These are phyloP conservation scores for Colletotrichum sp. DNA, from an alignment of 2,329 filamentous ascomycete species.

Conservation along the genomic window DNA sequence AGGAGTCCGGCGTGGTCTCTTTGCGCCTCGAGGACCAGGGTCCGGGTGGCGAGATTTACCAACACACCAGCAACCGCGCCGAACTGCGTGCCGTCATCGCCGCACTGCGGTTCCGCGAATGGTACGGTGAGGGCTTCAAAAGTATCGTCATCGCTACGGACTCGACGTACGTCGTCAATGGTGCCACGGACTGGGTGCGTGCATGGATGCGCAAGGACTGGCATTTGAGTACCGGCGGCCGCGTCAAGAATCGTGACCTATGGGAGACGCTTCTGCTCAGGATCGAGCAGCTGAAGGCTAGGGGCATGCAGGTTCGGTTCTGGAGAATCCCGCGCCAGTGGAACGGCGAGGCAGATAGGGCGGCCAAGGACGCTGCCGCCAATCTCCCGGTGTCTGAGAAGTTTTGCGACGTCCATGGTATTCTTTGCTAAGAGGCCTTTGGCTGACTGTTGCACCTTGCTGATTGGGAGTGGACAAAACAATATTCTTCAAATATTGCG, in stretches of 20 bases:
- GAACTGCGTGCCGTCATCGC: slow-evolving; percentile 60
- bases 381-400: background rate
- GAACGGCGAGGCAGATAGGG: slow-evolving; percentile 46
- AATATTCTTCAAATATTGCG: background rate
- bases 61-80: slow-evolving; percentile 57
- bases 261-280: slow-evolving; percentile 54
- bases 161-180: slow-evolving; percentile 53
- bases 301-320: slow-evolving; percentile 30
- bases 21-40: slow-evolving; percentile 47
- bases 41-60: slow-evolving; percentile 38
- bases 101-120: slow-evolving; percentile 48
- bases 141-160: slow-evolving; percentile 58
- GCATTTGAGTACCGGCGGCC: slow-evolving; percentile 34
- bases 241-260: slow-evolving; percentile 56
- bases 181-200: slow-evolving; percentile 45
- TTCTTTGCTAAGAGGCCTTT: background rate
- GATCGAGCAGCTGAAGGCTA: slow-evolving; percentile 29
- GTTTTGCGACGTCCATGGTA: background rate
- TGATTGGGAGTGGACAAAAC: background rate
- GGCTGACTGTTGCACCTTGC: background rate
- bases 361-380: slow-evolving; percentile 36
- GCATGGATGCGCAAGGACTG: slow-evolving; percentile 51
- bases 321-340: slow-evolving; percentile 50
- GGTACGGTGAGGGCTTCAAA: slow-evolving; percentile 44
- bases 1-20: slow-evolving; percentile 19